Base-by-base conservation (phyloP, 2,329 filamentous ascomycete genomes). In the Pseudogymnoascus sp. region DNA sequence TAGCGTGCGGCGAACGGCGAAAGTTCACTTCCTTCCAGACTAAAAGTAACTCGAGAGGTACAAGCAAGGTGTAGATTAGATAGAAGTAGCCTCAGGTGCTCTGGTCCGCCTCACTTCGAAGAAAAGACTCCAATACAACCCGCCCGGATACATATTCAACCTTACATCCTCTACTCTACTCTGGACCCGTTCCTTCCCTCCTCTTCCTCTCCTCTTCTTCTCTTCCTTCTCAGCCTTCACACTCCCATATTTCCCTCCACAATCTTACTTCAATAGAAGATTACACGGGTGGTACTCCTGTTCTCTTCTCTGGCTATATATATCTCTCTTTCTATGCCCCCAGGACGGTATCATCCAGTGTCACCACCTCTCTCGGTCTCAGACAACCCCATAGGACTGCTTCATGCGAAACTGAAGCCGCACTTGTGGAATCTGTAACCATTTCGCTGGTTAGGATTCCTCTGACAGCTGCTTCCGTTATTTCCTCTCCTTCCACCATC, bases 61-160 rank as follows among this genome's bases (percentile, higher is more conserved):
- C 49, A 56, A 56, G 49, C 49, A 34, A 56, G 28, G 28, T 56
- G 18, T 56, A 34, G 14, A 53, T 34, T 12, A 34, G 28, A 34
- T 34, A 18, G 21, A 18, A 28, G 46, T 56, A 56, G 49, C 49
- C 49, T 56, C 49, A 56, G 46, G 46, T 56, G 49, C 28, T 56
- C 36, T 56, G 49, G 49, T 56, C 49, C 49, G 49, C 49, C 49
- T 56, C 49, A 56, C 49, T 56, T 56, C 49, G 23, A 34, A 9
- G 14, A 56, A 46, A 56, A 56, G 49, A 49, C n/a, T 31, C 28
- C 28, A 31, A 31, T 31, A 31, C 28, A 37, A 49, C 43, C 11
- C 43, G 23, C 43, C 16, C 9, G 14, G 62, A 64, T 63, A 62
- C 63, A 66, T 64, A 68, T 66, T 66, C 64, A 25, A 56, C 61